Evolutionary conservation across 495 filamentous ascomycete species (phyloP), one percentile per base, ranked within the genome.

Genomic region (Daldinia concentrica): DNA sequence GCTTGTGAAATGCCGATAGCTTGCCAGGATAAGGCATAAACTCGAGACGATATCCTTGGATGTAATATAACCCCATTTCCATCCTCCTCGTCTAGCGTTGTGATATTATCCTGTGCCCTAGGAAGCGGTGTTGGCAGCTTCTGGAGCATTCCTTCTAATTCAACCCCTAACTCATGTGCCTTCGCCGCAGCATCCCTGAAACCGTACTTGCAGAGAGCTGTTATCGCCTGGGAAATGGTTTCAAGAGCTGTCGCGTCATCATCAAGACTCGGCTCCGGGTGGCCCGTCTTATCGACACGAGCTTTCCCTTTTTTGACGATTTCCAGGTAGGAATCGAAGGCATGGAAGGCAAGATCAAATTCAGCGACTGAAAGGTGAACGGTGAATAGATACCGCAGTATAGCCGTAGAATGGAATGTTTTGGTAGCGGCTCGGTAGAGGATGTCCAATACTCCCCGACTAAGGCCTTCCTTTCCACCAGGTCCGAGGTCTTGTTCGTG

Each of bases 371-470:
- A 85, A 3, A 91, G 83, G 79, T 98, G 95, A 5, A 97, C 90
- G 14, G 89, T 92, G 70, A 98, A 98, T 1, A 99, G 84, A 76
- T 96, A 90, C 60, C 95, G 85, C 30, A 99, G 81, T 58, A 98
- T 89, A 24, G 90, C 79, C 5, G 94, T 95, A 2, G 96, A 98
- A 76, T 98, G 95, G 72, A 93, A 99, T 0, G 93, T 96, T 79
- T 94, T 96, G 2, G 91, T 91, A 9, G 95, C 91, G 29, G 94
- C 93, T 19, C 91, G 88, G 73, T 97, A 97, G 9, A 98, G 82
- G 29, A 93, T 91, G 80, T 96, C 92, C 26, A 97, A 85, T 36
- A 93, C 90, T 60, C 87, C 88, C 59, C 88, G 86, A 66, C 91
- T 88, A 19, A 94, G 82, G 27, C 83, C 84, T 73, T 89, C 87